Base-by-base conservation (phyloP, 83 land plant species). In the Larix sibirica region DNA sequence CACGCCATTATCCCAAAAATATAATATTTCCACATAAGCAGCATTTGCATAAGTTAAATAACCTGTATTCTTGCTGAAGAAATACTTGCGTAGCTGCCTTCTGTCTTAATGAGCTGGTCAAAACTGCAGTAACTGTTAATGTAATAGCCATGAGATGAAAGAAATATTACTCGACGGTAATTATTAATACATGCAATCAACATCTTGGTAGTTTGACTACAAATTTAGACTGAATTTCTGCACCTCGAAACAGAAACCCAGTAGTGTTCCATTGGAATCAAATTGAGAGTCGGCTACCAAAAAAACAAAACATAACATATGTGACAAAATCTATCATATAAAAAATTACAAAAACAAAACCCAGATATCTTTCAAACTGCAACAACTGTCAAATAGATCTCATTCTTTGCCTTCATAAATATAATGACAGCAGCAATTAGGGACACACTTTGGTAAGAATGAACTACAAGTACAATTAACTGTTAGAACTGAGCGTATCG, bases 31-130 rank as follows among this genome's bases (percentile, higher is more conserved):
- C 17, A 33, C 40, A 23, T 14, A 68, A 23, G 71, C 20, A 23
- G 4, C 50, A 1, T 33, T 68, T 68, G 71, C 20, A 68, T 31
- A n/a, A 31, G 20, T 31, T 68, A 16, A 33, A 20, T 5, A 36
- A 68, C 42, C 73, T 31, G 18, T 17, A 16, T 68, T 36, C 73
- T 68, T 67, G 73, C 73, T 31, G 73, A 68, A 68, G 42, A 40
- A 68, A 23, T 4, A 4, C 6, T 40, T n/a, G 2, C 44, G 18
- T 1, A 36, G 16, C n/a, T 68, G 42, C 42, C 73, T 4, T 33
- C 31, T 68, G 42, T 33, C 33, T 33, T 68, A 33, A 0, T 5
- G 36, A 16, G 9, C 16, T n/a, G 18, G 1, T 7, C 50, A 44
- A 44, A 10, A 44, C 50, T 44, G 50, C 50, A 44, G 9, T 44